Conservation (phyloP, 106 monocot genomes). For the Acanthochlamys bracteata region DNA sequence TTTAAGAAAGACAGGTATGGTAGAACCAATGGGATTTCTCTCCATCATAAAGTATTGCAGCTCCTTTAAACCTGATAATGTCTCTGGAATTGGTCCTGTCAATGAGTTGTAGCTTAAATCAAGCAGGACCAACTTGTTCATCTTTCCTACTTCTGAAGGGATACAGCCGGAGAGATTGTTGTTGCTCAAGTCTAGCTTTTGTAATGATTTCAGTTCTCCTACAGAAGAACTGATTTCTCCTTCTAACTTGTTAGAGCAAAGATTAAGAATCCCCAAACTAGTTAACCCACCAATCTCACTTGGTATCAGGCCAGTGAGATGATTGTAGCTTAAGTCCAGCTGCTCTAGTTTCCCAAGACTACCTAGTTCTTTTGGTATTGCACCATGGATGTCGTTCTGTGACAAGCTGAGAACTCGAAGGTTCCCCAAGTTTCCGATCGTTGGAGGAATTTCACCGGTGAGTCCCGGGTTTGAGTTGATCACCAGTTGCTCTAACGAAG, state of each 20-base stretch:
- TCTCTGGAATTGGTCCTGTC: constrained; percentile 39
- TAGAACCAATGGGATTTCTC: constrained; percentile 35
- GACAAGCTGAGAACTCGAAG: constrained; percentile 57
- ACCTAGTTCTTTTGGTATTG: constrained; percentile 32
- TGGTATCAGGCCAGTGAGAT: constrained; percentile 36
- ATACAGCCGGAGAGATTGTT: constrained; percentile 38
- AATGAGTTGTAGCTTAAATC: constrained; percentile 51
- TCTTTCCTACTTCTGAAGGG: constrained; percentile 25
- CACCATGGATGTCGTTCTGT: constrained; percentile 40
- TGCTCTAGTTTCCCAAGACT: constrained; percentile 30
- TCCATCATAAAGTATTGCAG: constrained; percentile 52
- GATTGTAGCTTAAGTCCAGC: constrained; percentile 68
- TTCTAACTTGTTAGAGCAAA: constrained; percentile 40
- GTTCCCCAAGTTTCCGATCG: constrained; percentile 9
- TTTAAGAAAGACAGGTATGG: constrained; percentile 33
- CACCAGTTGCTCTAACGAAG: constrained; percentile 50
- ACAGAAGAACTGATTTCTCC: constrained; percentile 36
- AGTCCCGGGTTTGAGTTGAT: constrained; percentile 54
- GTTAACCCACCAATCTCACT: constrained; percentile 28
- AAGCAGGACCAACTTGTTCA: constrained; percentile 35
- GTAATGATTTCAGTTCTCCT: constrained; percentile 24
- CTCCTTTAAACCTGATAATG: constrained; percentile 20
- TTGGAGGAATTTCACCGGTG: constrained; percentile 33
- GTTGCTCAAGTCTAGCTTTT: constrained; percentile 56
- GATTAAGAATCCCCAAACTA: constrained; percentile 47